Percentiles rank a stretch among this genome's conserved stretches.
Evolutionary conservation across 1,284 basidiomycete genomes (phyloP).

Genomic region (Irpex sp.): DNA sequence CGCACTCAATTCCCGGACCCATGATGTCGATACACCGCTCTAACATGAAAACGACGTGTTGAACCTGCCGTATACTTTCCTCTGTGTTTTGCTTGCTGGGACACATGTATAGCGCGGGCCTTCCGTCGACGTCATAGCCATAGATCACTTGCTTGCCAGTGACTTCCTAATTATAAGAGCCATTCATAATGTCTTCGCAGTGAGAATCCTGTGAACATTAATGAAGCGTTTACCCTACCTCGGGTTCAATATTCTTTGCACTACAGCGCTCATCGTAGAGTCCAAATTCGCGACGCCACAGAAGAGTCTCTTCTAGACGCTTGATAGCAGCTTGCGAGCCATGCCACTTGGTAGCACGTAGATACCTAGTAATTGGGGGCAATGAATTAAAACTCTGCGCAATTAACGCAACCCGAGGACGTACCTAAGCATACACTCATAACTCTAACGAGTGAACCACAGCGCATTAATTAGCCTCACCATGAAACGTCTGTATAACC

Average conservation of each 20-base stretch:
- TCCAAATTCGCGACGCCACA: constrained; percentile 74
- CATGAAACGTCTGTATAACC: no score
- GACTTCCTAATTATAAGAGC: constrained; percentile 36
- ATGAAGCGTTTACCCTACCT: no score
- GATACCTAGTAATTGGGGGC: constrained; percentile 40
- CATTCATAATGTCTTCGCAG: neutral
- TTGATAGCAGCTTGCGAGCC: constrained; percentile 47
- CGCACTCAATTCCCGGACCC: constrained; percentile 74
- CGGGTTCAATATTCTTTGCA: constrained; percentile 61
- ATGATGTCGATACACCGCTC: constrained; percentile 73
- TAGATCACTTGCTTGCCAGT: constrained; percentile 75
- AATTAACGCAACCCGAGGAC: constrained; percentile 1
- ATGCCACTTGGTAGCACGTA: constrained; percentile 73
- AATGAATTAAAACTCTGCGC: neutral
- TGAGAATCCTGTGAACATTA: neutral
- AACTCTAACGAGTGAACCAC: constrained; percentile 31
- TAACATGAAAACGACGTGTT: constrained; percentile 72
- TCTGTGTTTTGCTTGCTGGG: constrained; percentile 84
- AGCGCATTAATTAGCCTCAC: neutral
- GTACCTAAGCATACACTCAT: constrained; percentile 67
- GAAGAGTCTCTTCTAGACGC: constrained; percentile 64
- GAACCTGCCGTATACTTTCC: constrained; percentile 70
- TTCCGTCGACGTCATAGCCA: constrained; percentile 67
- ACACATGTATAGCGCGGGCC: constrained; percentile 77
- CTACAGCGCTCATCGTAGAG: constrained; percentile 52